Base-by-base conservation (phyloP, 768 basidiomycete species). In the Macrolepiota dolichaula region DNA sequence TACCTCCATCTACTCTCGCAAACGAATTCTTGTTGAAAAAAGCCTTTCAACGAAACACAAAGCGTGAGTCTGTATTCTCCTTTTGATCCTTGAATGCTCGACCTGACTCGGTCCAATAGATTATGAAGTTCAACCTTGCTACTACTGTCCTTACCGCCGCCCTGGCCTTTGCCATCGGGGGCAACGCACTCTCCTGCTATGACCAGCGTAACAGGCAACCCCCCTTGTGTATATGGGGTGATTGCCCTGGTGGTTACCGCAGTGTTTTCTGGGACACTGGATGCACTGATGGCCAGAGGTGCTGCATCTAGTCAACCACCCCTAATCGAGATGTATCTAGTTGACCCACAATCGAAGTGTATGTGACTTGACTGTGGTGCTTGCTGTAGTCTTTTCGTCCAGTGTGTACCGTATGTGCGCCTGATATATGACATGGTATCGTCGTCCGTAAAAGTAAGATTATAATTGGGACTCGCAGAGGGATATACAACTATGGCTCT, bases 211-310 rank as follows among this genome's bases (percentile, higher is more conserved):
- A 56, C 47, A 35, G 29, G n/a, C n/a, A 15, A 47, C 11, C 32
- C 19, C 52, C 59, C 40, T 6, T 10, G 15, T 61, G 59, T 35
- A 52, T 42, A 9, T 61, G 22, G 11, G 59, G 51, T 12, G 5
- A 54, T n/a, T 61, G 59, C 52, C 59, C 59, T 40, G 13, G 13
- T 47, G 59, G 59, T 2, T 61, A 54, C n/a, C 59, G 59, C 29
- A 42, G 38, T 22, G 59, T 61, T 12, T 61, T 61, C 52, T 61
- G 52, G 51, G 59, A 61, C 25, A 24, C 22, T 19, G 59, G 59
- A 24, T 61, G 59, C 25, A 32, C 42, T 25, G 52, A 61, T 12
- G 27, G 11, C 1, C 52, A 61, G 44, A 52, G 22, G 38, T 61
- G 59, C 24, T 61, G 59, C 24, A 61, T 61, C 27, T 61, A 55